Percentiles rank a stretch among this genome's conserved stretches.
Conservation (phyloP, 192 early-diverging fungal species). For the Coemansia sp. region DNA sequence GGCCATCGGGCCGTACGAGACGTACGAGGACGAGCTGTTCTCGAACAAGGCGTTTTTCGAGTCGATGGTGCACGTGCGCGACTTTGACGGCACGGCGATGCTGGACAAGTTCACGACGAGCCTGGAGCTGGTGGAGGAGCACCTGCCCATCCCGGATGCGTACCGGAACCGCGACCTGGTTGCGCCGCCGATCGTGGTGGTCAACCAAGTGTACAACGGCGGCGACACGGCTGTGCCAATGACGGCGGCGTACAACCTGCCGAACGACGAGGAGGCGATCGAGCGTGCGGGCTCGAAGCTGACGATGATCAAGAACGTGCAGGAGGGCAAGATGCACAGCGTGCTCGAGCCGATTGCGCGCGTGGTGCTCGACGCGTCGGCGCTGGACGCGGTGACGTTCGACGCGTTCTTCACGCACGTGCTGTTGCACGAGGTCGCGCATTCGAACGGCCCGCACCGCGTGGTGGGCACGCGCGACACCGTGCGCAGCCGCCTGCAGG, state of each 20-base stretch:
- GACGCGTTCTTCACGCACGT: conserved; percentile 73
- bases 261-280: conserved; percentile 75
- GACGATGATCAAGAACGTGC: conserved; percentile 75
- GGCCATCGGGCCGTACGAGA: conserved; percentile 71
- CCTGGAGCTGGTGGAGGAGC: conserved; percentile 64
- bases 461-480: conserved; percentile 52
- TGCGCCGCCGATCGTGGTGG: conserved; percentile 69
- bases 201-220: conserved; percentile 70
- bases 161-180: conserved; percentile 63
- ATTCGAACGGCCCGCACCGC: conserved; percentile 68
- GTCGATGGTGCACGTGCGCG: conserved; percentile 65
- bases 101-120: conserved; percentile 65
- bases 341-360: conserved; percentile 65
- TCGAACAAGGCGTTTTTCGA: conserved; percentile 68
- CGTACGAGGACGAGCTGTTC: conserved; percentile 68
- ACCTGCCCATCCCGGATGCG: conserved; percentile 62
- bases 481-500: conserved; percentile 64
- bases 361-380: conserved; percentile 46
- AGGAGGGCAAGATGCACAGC: conserved; percentile 65
- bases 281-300: conserved; percentile 65
- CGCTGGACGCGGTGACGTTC: conserved; percentile 58
- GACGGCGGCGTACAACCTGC: conserved; percentile 75
- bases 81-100: conserved; percentile 55
- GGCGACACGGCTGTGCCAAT: conserved; percentile 73
- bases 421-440: conserved; percentile 69